phyloP scores from a whole-genome alignment of 2,329 filamentous ascomycete species.

The Diaporthe sp. region DNA sequence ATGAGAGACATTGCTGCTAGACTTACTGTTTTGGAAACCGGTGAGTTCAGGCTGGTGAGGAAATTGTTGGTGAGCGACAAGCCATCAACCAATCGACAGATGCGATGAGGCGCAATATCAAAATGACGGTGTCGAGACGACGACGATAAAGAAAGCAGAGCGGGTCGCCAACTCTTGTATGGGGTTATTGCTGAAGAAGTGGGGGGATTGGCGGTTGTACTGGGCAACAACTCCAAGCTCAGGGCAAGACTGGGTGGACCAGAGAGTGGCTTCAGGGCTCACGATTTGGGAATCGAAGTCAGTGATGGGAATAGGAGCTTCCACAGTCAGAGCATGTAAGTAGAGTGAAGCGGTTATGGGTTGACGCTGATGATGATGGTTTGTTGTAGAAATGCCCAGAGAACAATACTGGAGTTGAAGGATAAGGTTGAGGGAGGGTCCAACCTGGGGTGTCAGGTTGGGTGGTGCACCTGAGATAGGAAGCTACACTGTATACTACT shows the following conservation, averaged over 20 bases:
- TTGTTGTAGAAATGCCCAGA: neutral
- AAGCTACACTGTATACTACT: neutral
- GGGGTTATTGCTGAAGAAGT: conserved; percentile 10
- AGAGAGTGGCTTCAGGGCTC: neutral
- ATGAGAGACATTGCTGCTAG: neutral
- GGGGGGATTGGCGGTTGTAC: neutral
- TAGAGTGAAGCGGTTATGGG: neutral
- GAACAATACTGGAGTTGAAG: neutral
- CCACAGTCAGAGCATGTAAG: neutral
- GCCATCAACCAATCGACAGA: neutral
- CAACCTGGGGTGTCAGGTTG: neutral
- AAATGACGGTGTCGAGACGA: neutral
- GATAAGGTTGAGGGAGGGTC: neutral
- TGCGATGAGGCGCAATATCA: neutral
- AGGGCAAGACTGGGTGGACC: neutral
- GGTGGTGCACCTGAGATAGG: neutral
- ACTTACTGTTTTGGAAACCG: neutral
- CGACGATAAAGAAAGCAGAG: neutral
- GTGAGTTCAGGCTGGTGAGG: neutral
- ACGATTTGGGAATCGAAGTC: neutral
- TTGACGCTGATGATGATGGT: neutral
- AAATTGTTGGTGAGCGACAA: neutral
- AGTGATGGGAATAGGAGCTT: neutral
- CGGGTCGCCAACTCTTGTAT: neutral
- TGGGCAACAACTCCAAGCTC: conserved; percentile 7